Conservation (phyloP, 495 filamentous ascomycete species). For the Talaromyces borbonicus region DNA sequence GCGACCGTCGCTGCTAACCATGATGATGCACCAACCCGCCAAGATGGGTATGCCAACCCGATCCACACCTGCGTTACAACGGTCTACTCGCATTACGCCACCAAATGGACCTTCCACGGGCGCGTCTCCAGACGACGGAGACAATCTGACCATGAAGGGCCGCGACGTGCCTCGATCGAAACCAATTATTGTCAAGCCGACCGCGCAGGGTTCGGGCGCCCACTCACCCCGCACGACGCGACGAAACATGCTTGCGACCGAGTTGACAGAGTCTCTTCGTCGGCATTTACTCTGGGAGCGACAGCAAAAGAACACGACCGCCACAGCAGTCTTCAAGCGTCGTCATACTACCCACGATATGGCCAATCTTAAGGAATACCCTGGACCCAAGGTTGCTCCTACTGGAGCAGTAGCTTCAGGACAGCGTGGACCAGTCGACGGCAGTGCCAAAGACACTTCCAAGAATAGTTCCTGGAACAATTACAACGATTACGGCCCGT, state of each 20-base stretch:
- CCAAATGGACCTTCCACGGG: constrained; percentile 66
- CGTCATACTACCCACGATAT: constrained; percentile 86
- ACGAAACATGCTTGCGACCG: constrained; percentile 92
- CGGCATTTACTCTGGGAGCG: constrained; percentile 78
- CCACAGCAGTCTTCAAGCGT: constrained; percentile 80
- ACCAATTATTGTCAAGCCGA: constrained; percentile 66
- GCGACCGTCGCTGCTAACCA: constrained; percentile 78
- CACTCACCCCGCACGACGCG: constrained; percentile 87
- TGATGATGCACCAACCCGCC: constrained; percentile 67
- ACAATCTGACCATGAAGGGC: constrained; percentile 64
- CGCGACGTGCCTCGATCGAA: constrained; percentile 69
- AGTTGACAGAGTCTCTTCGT: constrained; percentile 74
- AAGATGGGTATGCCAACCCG: constrained; percentile 47
- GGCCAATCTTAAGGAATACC: constrained; percentile 71
- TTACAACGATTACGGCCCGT: constrained; percentile 53
- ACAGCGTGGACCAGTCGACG: constrained; percentile 8
- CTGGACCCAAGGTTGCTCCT: constrained; percentile 32
- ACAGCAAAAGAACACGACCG: constrained; percentile 81
- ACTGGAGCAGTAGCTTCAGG: constrained; percentile 14
- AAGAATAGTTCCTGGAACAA: constrained; percentile 57
- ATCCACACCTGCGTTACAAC: constrained; percentile 74
- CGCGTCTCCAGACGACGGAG: constrained; percentile 61
- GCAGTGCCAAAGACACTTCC: constrained; percentile 32
- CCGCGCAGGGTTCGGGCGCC: constrained; percentile 47
- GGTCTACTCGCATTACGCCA: constrained; percentile 55